Evolutionary conservation across 108 stramenopile species (phyloP), one percentile per base, ranked within the genome.

Genomic region (Halocafeteria seosinensis): DNA sequence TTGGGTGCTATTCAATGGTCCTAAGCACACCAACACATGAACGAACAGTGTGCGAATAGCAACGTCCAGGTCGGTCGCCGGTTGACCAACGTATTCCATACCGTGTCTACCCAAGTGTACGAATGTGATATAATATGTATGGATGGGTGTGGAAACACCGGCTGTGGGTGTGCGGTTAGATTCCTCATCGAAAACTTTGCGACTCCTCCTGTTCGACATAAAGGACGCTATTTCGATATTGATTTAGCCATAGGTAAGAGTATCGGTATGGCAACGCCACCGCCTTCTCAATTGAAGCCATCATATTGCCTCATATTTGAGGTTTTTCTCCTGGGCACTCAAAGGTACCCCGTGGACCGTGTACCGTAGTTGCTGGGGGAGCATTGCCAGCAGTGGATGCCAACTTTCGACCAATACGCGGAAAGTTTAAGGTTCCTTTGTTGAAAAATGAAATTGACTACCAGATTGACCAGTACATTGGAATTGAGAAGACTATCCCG

Each of bases 341-440:
- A 27, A 37, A 59, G 52, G 0, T 0, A n/a, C 33, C 66, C 70
- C 47, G 27, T 21, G 31, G 78, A 78, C 32, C 27, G 30, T 28
- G n/a, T n/a, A n/a, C n/a, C n/a, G 71, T 77, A 27, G 79, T 78
- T 0, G 79, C 61, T 1, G 78, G 79, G 79, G 55, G 68, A 13
- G 79, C 68, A 24, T 68, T 80, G 30, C 79, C 79, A n/a, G 27
- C 73, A 35, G 58, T 63, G 11, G 71, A 75, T 42, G 59, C 51
- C 13, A 52, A 42, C 29, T 67, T 77, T 25, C 37, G 68, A 21
- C 30, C 37, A 0, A 30, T 42, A 21, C 0, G 23, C 68, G 79
- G 61, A 50, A 51, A 70, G 30, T 75, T 78, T 31, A 50, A 69
- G 25, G 27, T 80, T 47, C 79, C 79, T 26, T 27, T 80, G 38